A percentile compares a stretch with the other conserved stretches of the same genome.
Conservation (phyloP, 2,329 filamentous ascomycete species). For the Xylariaceae sp. region DNA sequence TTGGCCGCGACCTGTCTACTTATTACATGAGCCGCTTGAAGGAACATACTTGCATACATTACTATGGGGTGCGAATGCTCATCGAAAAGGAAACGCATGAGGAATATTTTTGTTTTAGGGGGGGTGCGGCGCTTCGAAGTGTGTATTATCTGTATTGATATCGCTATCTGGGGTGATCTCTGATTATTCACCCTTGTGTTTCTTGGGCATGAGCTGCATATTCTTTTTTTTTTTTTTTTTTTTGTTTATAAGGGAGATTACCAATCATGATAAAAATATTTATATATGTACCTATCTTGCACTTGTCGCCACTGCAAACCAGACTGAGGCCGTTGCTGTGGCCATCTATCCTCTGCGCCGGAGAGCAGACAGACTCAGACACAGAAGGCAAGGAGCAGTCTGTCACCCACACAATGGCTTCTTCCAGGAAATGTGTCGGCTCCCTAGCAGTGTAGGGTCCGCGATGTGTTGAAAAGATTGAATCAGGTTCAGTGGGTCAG, state of each 20-base stretch:
- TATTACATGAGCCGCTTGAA: conserved; percentile 1
- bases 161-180: conserved; percentile 6
- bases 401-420: too few relatives aligned
- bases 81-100: conserved; percentile 1
- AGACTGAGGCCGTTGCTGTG: too few relatives aligned
- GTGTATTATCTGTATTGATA: conserved; percentile 14
- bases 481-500: too few relatives aligned
- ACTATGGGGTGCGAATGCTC: conserved; percentile 1
- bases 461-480: too few relatives aligned
- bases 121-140: conserved; percentile 3
- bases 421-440: too few relatives aligned
- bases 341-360: too few relatives aligned
- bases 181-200: conserved; percentile 1
- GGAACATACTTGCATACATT: conserved; percentile 6
- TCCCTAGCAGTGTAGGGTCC: too few relatives aligned
- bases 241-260: conserved; percentile 10
- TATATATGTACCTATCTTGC: background rate
- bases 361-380: too few relatives aligned
- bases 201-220: conserved; percentile 9
- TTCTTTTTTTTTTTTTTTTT: conserved; percentile 4
- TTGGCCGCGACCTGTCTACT: too few relatives aligned
- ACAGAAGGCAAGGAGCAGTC: too few relatives aligned
- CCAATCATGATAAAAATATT: conserved; percentile 2
- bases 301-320: too few relatives aligned
- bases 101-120: too few relatives aligned